Evolutionary conservation across 1,139 yeast genomes (phyloP).

Genomic region (Torulaspora globosa): DNA sequence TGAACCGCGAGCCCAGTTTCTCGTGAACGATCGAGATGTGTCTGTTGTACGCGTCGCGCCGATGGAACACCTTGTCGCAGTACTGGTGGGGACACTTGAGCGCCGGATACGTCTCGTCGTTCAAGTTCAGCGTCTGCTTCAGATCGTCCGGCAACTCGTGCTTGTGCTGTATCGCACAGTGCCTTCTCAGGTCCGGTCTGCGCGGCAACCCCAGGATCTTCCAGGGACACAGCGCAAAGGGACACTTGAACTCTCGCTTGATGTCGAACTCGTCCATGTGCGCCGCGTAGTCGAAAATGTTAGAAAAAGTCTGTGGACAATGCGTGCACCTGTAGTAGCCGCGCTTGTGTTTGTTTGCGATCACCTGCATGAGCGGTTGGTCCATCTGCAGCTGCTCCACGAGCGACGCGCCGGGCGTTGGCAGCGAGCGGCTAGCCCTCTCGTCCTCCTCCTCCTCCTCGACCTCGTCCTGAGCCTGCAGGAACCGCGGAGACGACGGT

Average conservation of each 20-base stretch:
- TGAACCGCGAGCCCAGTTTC: constrained; percentile 44
- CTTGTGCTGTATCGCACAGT: constrained; percentile 54
- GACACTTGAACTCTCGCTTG: constrained; percentile 48
- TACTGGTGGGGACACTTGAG: constrained; percentile 38
- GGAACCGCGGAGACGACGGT: not conserved
- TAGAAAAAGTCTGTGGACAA: constrained; percentile 43
- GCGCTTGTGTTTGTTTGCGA: constrained; percentile 40
- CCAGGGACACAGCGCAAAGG: constrained; percentile 57
- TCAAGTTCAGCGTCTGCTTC: constrained; percentile 27
- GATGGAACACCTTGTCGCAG: constrained; percentile 53
- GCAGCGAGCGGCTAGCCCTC: not conserved
- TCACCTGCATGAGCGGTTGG: constrained; percentile 25
- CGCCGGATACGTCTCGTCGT: constrained; percentile 31
- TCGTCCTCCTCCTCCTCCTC: not conserved
- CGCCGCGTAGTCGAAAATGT: constrained; percentile 42
- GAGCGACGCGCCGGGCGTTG: constrained; percentile 15
- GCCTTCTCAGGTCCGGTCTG: constrained; percentile 58
- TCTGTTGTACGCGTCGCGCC: constrained; percentile 55
- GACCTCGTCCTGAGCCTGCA: not conserved
- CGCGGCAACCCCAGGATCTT: constrained; percentile 55
- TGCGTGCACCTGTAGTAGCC: constrained; percentile 53
- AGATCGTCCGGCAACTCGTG: constrained; percentile 28
- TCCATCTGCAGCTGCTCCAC: constrained; percentile 15
- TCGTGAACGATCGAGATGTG: constrained; percentile 52
- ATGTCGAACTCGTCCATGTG: constrained; percentile 47